Evolutionary conservation across 2,329 filamentous ascomycete species (phyloP).

Genomic region (Pyricularia sp.): DNA sequence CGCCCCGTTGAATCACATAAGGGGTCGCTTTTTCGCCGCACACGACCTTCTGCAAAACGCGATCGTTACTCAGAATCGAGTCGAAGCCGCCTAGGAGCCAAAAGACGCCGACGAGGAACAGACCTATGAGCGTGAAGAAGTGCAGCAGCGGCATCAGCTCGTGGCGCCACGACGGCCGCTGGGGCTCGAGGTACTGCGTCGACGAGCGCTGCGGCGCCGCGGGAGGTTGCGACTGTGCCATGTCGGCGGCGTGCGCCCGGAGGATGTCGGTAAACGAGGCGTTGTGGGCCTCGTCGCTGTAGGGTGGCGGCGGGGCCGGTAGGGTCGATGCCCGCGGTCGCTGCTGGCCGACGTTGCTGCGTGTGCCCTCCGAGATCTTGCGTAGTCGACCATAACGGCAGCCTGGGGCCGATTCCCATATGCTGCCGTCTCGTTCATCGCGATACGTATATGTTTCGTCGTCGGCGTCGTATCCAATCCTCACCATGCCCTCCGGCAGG

Average conservation of each 20-base stretch:
- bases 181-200: background rate
- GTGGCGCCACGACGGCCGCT: conserved; percentile 30
- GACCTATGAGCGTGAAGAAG: conserved; percentile 39
- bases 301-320: conserved; percentile 4
- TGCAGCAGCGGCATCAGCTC: conserved; percentile 43
- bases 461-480: conserved; percentile 38
- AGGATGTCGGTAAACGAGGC: background rate
- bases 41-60: conserved; percentile 6
- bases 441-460: conserved; percentile 32
- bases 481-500: conserved; percentile 33
- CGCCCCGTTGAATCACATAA: conserved; percentile 29
- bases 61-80: background rate
- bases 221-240: background rate
- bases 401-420: conserved; percentile 32
- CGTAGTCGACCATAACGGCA: conserved; percentile 31
- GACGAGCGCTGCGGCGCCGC: background rate
- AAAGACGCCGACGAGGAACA: conserved; percentile 36
- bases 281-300: background rate
- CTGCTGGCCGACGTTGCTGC: background rate
- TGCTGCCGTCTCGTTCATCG: conserved; percentile 23
- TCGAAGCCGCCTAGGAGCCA: conserved; percentile 28
- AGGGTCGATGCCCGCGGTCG: background rate
- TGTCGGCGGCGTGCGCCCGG: background rate
- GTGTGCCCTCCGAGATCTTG: conserved; percentile 20
- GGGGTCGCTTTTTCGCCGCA: conserved; percentile 8